Evolutionary conservation across 2,329 filamentous ascomycete genomes (phyloP), one percentile per base, ranked within the genome.

Genomic region (Clonostachys chloroleuca): DNA sequence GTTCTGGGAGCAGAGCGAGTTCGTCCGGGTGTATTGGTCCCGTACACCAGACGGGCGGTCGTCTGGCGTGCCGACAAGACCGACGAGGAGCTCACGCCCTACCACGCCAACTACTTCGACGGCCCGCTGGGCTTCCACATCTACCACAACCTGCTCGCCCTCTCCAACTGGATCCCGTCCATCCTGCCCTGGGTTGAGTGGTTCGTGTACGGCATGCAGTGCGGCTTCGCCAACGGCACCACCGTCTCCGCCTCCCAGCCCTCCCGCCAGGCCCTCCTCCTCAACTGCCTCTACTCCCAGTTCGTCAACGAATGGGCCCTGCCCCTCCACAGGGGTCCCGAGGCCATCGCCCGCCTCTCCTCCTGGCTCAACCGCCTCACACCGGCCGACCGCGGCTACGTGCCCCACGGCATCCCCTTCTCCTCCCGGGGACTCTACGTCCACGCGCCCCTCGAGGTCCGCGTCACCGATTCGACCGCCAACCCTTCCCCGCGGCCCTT

Each of bases 301-400:
- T 96, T 90, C 58, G 94, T 99, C 54, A 96, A 99, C 65, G 94
- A 99, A 65, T 99, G 94, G 94, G 92, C 92, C 1, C 78, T 99
- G 7, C 92, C 94, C 2, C 76, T 99, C 1, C 74, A 83, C 52
- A 86, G 87, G 55, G 94, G 94, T 0, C 92, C 92, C 13, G 92
- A 96, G 67, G 92, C 90, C 8, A 81, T 99, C 40, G 78, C 74
- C 34, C 83, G 94, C 10, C 77, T 99, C 12, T 88, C 86, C 37
- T 86, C 88, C 43, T 99, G 94, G 94, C 76, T 99, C 46, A 86
- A 84, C 63, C 72, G 70, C 46, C 69, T 81, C 42, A 63, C 65
- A 0, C 72, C 88, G 44, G 78, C 81, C 16, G 87, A 94, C 56
- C 70, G 74, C 4, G 76, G 77, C 54, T 84, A 85, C 63, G 77